Conservation (phyloP, 1,284 basidiomycete species). For the Apiotrichum gamsii region DNA sequence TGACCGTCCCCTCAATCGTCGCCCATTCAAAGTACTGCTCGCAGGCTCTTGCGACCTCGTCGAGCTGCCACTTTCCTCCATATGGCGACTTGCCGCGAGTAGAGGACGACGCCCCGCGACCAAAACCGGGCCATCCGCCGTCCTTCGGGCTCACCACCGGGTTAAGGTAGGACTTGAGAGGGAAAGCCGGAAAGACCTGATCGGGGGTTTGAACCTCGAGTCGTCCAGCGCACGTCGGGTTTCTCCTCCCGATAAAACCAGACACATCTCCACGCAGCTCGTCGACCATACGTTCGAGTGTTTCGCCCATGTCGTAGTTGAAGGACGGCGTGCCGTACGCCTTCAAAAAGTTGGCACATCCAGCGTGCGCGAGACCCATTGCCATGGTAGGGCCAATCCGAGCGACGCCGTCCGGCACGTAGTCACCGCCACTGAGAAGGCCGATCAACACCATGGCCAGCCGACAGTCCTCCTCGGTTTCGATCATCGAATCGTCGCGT, state of each 20-base stretch:
- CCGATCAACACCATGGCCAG: slow-evolving; percentile 79
- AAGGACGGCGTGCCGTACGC: slow-evolving; percentile 52
- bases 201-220: slow-evolving; percentile 51
- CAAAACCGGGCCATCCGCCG: slow-evolving; percentile 42
- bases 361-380: slow-evolving; percentile 48
- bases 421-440: slow-evolving; percentile 84
- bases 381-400: slow-evolving; percentile 45
- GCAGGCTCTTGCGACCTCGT: slow-evolving; percentile 65
- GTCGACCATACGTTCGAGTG: slow-evolving; percentile 56
- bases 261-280: slow-evolving; percentile 67
- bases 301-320: slow-evolving; percentile 48
- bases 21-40: slow-evolving; percentile 89
- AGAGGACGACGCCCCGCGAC: slow-evolving; percentile 15
- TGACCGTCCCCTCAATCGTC: slow-evolving; percentile 54
- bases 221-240: slow-evolving; percentile 57
- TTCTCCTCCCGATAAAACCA: slow-evolving; percentile 54
- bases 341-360: slow-evolving; percentile 53
- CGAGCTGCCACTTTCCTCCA: slow-evolving; percentile 51
- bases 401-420: slow-evolving; percentile 55
- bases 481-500: slow-evolving; percentile 21
- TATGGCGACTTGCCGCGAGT: slow-evolving; percentile 29
- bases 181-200: slow-evolving; percentile 57
- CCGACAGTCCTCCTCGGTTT: slow-evolving; percentile 52
- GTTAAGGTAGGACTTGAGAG: slow-evolving; percentile 66
- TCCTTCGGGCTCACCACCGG: slow-evolving; percentile 48